phyloP scores from a whole-genome alignment of 345 rosid species.

The Citrus hindsii region DNA sequence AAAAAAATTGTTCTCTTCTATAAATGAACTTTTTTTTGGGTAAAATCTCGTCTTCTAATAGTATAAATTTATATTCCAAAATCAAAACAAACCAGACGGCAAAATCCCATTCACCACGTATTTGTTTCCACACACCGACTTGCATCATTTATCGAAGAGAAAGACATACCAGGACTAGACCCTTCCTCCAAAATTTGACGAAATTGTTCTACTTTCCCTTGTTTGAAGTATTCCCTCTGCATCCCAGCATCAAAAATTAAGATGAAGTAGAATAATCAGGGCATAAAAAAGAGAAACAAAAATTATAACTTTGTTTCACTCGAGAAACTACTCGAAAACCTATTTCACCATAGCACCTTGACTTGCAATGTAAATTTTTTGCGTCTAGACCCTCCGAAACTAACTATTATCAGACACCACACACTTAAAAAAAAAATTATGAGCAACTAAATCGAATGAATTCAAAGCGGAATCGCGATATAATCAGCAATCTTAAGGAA shows the following conservation, averaged over 20 bases:
- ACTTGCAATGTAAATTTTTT: neutral
- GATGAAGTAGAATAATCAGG: neutral
- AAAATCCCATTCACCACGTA: neutral
- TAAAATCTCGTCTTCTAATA: no score
- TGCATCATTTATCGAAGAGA: neutral
- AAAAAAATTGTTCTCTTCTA: no score
- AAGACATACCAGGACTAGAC: slow-evolving; percentile 71
- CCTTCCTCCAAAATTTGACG: slow-evolving; percentile 97
- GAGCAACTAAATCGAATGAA: neutral
- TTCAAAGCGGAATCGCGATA: neutral
- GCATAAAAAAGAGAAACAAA: neutral
- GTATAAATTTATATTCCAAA: no score
- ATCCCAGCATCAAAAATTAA: slow-evolving; percentile 2
- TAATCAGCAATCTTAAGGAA: neutral
- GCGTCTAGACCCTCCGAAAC: neutral
- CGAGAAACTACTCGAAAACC: neutral
- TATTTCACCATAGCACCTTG: neutral
- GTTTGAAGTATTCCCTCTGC: slow-evolving; percentile 98
- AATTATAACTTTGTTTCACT: neutral
- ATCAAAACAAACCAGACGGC: neutral
- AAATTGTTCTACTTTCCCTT: slow-evolving; percentile 87
- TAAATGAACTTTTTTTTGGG: no score
- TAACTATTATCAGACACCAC: neutral
- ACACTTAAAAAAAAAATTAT: neutral
- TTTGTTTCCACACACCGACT: neutral